Percentiles rank a stretch among this genome's conserved stretches.
Conservation (phyloP, 139 green algal species). For the Pleodorina starrii region DNA sequence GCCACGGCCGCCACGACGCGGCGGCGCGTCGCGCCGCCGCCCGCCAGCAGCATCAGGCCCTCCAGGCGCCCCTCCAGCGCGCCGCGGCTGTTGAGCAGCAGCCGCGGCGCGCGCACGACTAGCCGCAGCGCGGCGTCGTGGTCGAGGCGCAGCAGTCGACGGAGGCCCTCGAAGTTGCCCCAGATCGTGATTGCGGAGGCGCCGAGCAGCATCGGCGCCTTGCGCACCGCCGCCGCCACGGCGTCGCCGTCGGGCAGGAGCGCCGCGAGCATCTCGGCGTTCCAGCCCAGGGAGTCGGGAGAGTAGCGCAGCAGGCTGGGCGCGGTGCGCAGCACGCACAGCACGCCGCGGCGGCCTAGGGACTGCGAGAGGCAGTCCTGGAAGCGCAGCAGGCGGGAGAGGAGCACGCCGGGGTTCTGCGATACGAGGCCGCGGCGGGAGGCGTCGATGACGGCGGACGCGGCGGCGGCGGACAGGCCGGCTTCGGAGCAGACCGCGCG, state of each 20-base stretch:
- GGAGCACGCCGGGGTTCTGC: constrained; percentile 41
- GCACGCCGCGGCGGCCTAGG: constrained; percentile 31
- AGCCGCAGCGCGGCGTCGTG: neutral
- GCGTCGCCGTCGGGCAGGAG: neutral
- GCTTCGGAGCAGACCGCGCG: constrained; percentile 25
- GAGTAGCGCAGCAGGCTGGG: constrained; percentile 34
- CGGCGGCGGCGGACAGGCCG: constrained; percentile 5
- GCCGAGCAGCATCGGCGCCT: constrained; percentile 38
- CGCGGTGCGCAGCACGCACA: constrained; percentile 21
- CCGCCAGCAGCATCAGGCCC: neutral
- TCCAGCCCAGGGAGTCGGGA: constrained; percentile 15
- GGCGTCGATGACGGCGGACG: neutral
- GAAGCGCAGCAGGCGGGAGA: constrained; percentile 35
- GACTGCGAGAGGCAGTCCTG: neutral
- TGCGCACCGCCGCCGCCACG: neutral
- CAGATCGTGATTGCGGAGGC: constrained; percentile 32
- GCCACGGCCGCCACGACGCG: neutral
- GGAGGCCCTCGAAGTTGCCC: constrained; percentile 43
- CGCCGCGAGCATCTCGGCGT: constrained; percentile 28
- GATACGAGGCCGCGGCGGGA: neutral
- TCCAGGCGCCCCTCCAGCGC: constrained; percentile 19
- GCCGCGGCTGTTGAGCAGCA: constrained; percentile 34
- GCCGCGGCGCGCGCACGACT: neutral
- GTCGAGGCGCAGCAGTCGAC: constrained; percentile 8
- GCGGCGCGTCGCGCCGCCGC: neutral